Evolutionary conservation across 495 filamentous ascomycete species (phyloP).

Genomic region (Penicillium pancosmium): DNA sequence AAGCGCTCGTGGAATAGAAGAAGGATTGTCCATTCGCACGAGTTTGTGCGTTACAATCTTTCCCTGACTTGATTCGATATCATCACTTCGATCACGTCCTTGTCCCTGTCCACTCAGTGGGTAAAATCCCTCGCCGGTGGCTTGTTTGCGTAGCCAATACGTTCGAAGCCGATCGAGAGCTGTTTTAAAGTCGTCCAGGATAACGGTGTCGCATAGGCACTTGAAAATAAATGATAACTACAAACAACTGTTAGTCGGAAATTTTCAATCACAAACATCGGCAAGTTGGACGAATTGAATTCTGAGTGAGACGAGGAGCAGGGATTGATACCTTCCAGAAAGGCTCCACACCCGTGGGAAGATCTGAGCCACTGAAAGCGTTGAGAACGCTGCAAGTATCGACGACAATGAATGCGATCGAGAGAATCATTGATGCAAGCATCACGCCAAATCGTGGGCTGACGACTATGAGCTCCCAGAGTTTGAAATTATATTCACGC

Average conservation of each 20-base stretch:
- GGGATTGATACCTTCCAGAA: constrained; percentile 41
- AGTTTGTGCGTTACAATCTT: constrained; percentile 4
- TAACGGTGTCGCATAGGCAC: constrained; percentile 59
- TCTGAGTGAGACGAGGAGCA: no score
- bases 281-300: no score
- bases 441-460: constrained; percentile 61
- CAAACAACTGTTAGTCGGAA: background rate
- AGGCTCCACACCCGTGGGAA: constrained; percentile 41
- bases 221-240: constrained; percentile 60
- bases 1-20: constrained; percentile 16
- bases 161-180: constrained; percentile 40
- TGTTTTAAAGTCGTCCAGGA: constrained; percentile 66
- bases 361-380: constrained; percentile 24
- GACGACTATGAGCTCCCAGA: constrained; percentile 48
- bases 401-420: constrained; percentile 55
- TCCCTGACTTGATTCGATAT: constrained; percentile 11
- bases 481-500: constrained; percentile 52
- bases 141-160: constrained; percentile 23
- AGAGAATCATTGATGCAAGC: constrained; percentile 55
- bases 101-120: constrained; percentile 1
- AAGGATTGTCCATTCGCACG: constrained; percentile 11
- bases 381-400: constrained; percentile 43
- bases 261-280: no score
- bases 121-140: constrained; percentile 9
- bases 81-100: background rate